Evolutionary conservation across 2,329 filamentous ascomycete species (phyloP).

Genomic region (Shiraia bambusicola): DNA sequence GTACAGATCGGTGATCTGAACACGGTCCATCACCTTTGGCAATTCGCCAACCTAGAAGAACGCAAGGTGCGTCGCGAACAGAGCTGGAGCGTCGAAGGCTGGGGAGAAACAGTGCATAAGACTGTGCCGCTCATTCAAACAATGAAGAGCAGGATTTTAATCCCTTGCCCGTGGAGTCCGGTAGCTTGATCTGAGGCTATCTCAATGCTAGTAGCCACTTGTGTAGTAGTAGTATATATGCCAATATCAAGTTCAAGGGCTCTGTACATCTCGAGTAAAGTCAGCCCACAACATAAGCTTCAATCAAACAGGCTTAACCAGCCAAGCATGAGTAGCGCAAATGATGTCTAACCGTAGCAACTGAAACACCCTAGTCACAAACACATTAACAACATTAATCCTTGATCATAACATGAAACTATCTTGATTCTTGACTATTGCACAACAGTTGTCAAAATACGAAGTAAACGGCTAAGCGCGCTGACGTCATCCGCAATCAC

Average conservation of each 20-base stretch:
- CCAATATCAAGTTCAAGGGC: background rate
- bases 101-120: slow-evolving; percentile 97
- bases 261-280: too few relatives aligned
- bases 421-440: background rate
- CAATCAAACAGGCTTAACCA: too few relatives aligned
- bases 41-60: slow-evolving; percentile 96
- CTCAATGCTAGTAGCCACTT: background rate
- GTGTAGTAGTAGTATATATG: background rate
- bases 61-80: slow-evolving; percentile 85
- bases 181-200: slow-evolving; percentile 62
- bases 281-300: too few relatives aligned
- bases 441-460: slow-evolving; percentile 2
- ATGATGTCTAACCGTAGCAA: background rate
- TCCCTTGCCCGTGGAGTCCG: slow-evolving; percentile 96
- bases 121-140: slow-evolving; percentile 94
- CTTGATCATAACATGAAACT: too few relatives aligned
- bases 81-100: slow-evolving; percentile 93
- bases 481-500: slow-evolving; percentile 37
- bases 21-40: slow-evolving; percentile 97
- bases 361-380: too few relatives aligned
- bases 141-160: slow-evolving; percentile 92
- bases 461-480: slow-evolving; percentile 5
- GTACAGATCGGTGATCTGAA: slow-evolving; percentile 97
- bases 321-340: background rate
- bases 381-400: too few relatives aligned